Percentiles rank a stretch among this genome's conserved stretches.
phyloP scores from a whole-genome alignment of 1,284 basidiomycete species.

The Ceratobasidium sp. region DNA sequence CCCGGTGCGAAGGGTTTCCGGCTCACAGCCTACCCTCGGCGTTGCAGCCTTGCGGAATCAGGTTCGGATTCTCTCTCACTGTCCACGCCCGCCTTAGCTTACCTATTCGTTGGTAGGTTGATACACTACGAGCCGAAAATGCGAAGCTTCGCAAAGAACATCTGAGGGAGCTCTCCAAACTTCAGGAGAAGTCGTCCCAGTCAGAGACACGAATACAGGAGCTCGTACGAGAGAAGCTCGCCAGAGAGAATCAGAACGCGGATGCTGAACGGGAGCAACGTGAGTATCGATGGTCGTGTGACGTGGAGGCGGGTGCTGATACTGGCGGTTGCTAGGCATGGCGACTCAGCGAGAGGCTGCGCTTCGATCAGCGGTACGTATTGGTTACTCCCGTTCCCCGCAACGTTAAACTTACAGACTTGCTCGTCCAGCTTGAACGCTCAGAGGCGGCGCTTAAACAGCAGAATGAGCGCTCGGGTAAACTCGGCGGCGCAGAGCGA shows the following conservation, averaged over 20 bases:
- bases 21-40: conserved; percentile 36
- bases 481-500: conserved; percentile 62
- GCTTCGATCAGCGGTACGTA: conserved; percentile 40
- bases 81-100: not conserved
- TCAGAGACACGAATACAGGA: conserved; percentile 42
- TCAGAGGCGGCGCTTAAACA: conserved; percentile 48
- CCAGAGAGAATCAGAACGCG: conserved; percentile 42
- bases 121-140: conserved; percentile 46
- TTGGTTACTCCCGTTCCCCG: too few species aligned
- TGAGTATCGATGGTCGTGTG: conserved; percentile 14
- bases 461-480: conserved; percentile 48
- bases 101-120: conserved; percentile 25
- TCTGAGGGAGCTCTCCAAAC: conserved; percentile 18
- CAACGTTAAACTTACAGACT: conserved; percentile 19
- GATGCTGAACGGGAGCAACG: conserved; percentile 42
- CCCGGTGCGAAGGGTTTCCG: conserved; percentile 37
- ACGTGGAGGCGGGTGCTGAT: not conserved
- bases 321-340: conserved; percentile 29
- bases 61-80: not conserved
- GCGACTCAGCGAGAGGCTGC: conserved; percentile 39
- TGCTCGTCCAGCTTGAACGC: conserved; percentile 48
- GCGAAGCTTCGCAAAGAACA: conserved; percentile 44
- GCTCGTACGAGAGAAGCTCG: conserved; percentile 43
- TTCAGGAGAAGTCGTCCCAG: conserved; percentile 35
- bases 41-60: conserved; percentile 36